phyloP scores from a whole-genome alignment of 2,329 filamentous ascomycete species.

The Penicillium sp. region DNA sequence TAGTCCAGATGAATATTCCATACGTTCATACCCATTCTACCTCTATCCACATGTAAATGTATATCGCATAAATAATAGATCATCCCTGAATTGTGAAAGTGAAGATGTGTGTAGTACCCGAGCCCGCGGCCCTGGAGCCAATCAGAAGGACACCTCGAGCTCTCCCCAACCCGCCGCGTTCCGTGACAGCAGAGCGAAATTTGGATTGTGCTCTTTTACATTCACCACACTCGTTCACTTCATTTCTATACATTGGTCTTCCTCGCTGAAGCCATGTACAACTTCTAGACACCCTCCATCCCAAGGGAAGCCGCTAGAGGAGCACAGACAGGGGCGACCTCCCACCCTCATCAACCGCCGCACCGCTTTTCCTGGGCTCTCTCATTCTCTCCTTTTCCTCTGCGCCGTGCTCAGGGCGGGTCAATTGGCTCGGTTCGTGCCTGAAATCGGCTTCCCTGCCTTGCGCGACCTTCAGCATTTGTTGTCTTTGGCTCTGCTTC shows the following conservation, averaged over 20 bases:
- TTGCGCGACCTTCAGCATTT: not conserved
- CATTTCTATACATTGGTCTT: not conserved
- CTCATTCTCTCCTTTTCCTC: conserved; percentile 5
- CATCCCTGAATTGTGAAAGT: not conserved
- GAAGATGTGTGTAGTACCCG: conserved; percentile 3
- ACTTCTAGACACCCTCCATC: conserved; percentile 6
- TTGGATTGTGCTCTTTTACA: conserved; percentile 3
- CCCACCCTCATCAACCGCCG: conserved; percentile 3
- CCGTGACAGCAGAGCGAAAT: conserved; percentile 27
- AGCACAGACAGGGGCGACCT: conserved; percentile 23
- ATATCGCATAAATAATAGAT: not conserved
- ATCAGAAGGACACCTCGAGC: conserved; percentile 19
- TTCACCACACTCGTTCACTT: not conserved
- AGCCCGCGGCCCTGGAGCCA: conserved; percentile 19
- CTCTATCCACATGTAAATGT: not conserved
- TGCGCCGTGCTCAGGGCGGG: conserved; percentile 7
- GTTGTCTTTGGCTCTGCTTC: not conserved
- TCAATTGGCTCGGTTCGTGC: conserved; percentile 13
- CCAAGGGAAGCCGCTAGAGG: conserved; percentile 18
- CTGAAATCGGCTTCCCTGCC: conserved; percentile 20
- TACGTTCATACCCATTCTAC: not conserved
- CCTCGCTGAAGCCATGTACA: conserved; percentile 13
- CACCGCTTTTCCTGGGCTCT: not conserved
- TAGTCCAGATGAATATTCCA: conserved; percentile 12
- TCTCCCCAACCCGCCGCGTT: conserved; percentile 30